Percentiles rank a stretch among this genome's conserved stretches.
These are phyloP conservation scores for Cardamine chenopodiifolia DNA, from an alignment of 345 rosid species.

Conservation along the genomic window DNA sequence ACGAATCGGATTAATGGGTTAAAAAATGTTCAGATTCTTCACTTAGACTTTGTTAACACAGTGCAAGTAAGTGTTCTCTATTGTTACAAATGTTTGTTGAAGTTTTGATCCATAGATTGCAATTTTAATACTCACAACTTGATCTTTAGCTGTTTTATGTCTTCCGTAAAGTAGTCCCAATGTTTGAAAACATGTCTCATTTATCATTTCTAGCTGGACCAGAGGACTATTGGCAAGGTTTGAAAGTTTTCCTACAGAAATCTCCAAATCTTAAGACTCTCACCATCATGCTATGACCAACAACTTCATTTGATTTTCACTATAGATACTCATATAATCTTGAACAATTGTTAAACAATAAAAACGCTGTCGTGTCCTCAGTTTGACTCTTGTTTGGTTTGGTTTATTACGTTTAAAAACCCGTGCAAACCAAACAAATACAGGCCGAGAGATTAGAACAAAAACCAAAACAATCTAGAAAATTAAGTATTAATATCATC, in stretches of 20 bases:
- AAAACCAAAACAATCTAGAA: too few relatives aligned
- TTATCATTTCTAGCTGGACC: not conserved
- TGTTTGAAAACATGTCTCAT: not conserved
- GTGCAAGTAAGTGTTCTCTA: not conserved
- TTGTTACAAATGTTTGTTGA: not conserved
- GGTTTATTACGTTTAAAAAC: too few relatives aligned
- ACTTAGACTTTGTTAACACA: not conserved
- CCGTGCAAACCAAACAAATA: too few relatives aligned
- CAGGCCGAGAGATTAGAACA: too few relatives aligned
- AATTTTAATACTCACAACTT: not conserved
- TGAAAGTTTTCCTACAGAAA: not conserved
- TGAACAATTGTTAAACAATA: too few relatives aligned
- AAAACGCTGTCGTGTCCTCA: too few relatives aligned
- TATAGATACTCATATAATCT: not conserved
- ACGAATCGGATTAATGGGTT: not conserved
- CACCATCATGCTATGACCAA: not conserved
- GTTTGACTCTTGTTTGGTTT: too few relatives aligned
- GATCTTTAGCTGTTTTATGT: not conserved
- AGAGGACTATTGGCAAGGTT: not conserved
- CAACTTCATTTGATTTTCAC: not conserved
- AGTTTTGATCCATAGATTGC: not conserved
- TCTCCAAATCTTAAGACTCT: conserved; percentile 6
- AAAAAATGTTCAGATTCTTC: not conserved
- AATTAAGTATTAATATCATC: too few relatives aligned
- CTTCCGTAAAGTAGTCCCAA: not conserved